Conservation (phyloP, 305 asterid species). For the Fraxinus velutina region DNA sequence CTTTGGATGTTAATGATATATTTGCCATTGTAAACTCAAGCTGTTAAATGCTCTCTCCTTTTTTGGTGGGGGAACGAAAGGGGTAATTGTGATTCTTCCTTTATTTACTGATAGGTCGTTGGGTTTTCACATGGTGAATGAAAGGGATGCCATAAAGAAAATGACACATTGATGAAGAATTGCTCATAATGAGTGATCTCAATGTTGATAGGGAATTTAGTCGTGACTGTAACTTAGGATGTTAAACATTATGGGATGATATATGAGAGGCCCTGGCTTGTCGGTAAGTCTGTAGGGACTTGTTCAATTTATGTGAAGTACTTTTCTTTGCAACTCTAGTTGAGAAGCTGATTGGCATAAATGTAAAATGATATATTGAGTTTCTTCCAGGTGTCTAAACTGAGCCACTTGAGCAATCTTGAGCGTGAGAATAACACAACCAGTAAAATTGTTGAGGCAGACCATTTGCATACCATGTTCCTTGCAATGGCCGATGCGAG, state of each 20-base stretch:
- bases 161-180: neutral
- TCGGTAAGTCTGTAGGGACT: neutral
- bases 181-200: neutral
- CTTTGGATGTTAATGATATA: neutral
- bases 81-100: neutral
- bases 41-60: neutral
- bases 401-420: conserved; percentile 94
- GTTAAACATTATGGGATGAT: conserved; percentile 8
- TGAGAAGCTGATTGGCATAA: neutral
- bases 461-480: conserved; percentile 86
- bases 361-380: neutral
- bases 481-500: conserved; percentile 97
- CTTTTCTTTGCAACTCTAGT: neutral
- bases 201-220: neutral
- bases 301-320: neutral
- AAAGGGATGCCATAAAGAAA: neutral
- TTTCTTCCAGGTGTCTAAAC: conserved; percentile 68
- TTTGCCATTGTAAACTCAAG: neutral
- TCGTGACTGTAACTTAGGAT: neutral
- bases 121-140: neutral
- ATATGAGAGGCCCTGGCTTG: neutral
- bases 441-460: conserved; percentile 79
- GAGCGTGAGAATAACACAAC: conserved; percentile 91
- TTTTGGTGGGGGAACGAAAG: neutral
- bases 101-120: neutral